Base-by-base conservation (phyloP, 208 protist species). In the Leishmania mexicana region DNA sequence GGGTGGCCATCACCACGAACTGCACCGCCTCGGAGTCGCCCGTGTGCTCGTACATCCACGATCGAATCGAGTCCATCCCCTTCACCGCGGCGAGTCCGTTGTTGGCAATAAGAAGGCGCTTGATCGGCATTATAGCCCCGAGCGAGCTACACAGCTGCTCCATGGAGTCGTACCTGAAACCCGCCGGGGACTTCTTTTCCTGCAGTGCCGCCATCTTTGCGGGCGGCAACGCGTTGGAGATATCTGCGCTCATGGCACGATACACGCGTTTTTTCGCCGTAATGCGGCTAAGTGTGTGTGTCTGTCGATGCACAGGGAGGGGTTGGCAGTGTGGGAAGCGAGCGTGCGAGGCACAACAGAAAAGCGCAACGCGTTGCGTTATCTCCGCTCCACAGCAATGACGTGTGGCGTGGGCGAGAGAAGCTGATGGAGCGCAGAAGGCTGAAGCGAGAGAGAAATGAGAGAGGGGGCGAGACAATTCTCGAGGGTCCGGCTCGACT, bases 21-120 rank as follows among this genome's bases (percentile, higher is more conserved):
- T 99, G 86, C 40, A 99, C 96, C 7, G 91, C 91, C 38, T 97
- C 86, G 40, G 98, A 92, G 86, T 99, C 92, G 15, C 98, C 98
- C 86, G 99, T 98, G 60, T 94, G 94, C 70, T 98, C 90, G 88
- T 99, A 99, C 35, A 97, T 84, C 98, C 98, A 99, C 64, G 95
- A 93, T 76, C 98, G 94, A 53, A 99, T 98, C 17, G 98, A 99
- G 74, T 99, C 96, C 73, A 99, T 99, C 49, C 94, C 97, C 87
- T 99, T 99, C 11, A 99, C 98, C 0, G 99, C 99, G 19, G 98
- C 99, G 57, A 99, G 98, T 77, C 99, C 99, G 89, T 99, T 99
- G 89, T 99, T 99, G 21, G 99, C 98, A 47, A 99, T 96, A 64
- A 99, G 93, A 24, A 99, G 87, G 40, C 93, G 90, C 31, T 91